Evolutionary conservation across 352 stramenopile genomes (phyloP).

Genomic region (Plasmopara halstedii): DNA sequence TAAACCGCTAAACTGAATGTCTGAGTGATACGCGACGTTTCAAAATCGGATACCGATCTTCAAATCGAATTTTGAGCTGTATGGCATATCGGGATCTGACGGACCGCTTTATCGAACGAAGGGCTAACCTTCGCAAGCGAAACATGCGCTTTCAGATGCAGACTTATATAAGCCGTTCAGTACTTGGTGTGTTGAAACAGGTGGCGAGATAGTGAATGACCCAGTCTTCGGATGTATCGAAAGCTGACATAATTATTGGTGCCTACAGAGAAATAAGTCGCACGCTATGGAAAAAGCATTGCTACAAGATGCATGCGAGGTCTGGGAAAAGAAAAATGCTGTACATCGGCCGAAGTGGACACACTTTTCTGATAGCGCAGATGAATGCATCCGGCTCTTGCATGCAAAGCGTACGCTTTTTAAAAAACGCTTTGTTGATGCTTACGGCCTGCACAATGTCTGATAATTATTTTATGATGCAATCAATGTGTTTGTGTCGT

Average conservation of each 20-base stretch:
- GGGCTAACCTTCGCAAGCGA: slow-evolving; percentile 40
- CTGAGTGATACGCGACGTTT: slow-evolving; percentile 26
- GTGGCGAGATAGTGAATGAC: slow-evolving; percentile 9
- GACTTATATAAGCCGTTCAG: slow-evolving; percentile 29
- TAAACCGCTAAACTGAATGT: too few relatives aligned
- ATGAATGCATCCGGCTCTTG: slow-evolving; percentile 56
- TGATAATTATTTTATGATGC: background rate
- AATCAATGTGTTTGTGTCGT: background rate
- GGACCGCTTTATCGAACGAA: slow-evolving; percentile 31
- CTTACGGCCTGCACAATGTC: background rate
- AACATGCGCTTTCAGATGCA: slow-evolving; percentile 55
- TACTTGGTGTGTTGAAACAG: slow-evolving; percentile 50
- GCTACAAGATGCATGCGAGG: slow-evolving; percentile 49
- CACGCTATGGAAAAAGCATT: slow-evolving; percentile 56
- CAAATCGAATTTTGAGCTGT: slow-evolving; percentile 1
- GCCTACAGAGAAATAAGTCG: slow-evolving; percentile 31
- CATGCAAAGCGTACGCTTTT: slow-evolving; percentile 48
- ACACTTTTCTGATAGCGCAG: slow-evolving; percentile 47
- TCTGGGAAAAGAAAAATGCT: slow-evolving; percentile 16
- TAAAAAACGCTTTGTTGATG: background rate
- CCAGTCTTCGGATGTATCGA: background rate
- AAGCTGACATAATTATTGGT: slow-evolving; percentile 2
- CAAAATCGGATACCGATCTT: slow-evolving; percentile 29
- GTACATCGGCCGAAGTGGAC: slow-evolving; percentile 53
- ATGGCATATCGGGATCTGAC: slow-evolving; percentile 69